These are phyloP conservation scores for Schizochytrium sp. DNA, from an alignment of 108 stramenopile species.

Conservation along the genomic window DNA sequence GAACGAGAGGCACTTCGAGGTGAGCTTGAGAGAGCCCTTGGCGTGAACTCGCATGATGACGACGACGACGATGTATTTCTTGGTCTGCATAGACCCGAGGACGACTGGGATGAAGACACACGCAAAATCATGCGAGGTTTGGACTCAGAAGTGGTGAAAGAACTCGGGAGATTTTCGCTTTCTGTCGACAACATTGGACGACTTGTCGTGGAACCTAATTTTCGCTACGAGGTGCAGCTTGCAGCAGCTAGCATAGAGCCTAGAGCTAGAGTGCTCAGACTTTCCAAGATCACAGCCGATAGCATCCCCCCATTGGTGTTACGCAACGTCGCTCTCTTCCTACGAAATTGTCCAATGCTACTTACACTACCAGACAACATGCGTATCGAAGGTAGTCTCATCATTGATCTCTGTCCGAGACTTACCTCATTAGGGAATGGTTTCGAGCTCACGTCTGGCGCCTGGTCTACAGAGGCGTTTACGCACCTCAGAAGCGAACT, in stretches of 20 bases:
- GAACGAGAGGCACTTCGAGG: conserved; percentile 7
- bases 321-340: conserved; percentile 4
- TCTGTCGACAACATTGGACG: not conserved
- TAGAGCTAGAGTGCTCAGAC: not conserved
- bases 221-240: not conserved
- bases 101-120: conserved; percentile 34
- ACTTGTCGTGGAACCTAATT: conserved; percentile 10
- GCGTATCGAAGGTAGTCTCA: conserved; percentile 53
- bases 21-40: conserved; percentile 5
- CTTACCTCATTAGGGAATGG: not conserved
- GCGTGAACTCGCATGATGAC: not conserved
- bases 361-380: conserved; percentile 11
- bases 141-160: conserved; percentile 1
- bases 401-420: not conserved
- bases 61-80: not conserved
- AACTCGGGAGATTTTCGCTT: not conserved
- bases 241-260: not conserved
- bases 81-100: not conserved
- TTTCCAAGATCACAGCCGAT: not conserved
- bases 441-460: not conserved
- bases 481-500: not conserved
- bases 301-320: not conserved
- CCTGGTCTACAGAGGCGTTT: conserved; percentile 6
- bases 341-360: not conserved
- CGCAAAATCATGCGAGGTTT: not conserved